Evolutionary conservation across 805 yeast genomes (phyloP), one percentile per base, ranked within the genome.

Genomic region (Ogataea paradorogensis): DNA sequence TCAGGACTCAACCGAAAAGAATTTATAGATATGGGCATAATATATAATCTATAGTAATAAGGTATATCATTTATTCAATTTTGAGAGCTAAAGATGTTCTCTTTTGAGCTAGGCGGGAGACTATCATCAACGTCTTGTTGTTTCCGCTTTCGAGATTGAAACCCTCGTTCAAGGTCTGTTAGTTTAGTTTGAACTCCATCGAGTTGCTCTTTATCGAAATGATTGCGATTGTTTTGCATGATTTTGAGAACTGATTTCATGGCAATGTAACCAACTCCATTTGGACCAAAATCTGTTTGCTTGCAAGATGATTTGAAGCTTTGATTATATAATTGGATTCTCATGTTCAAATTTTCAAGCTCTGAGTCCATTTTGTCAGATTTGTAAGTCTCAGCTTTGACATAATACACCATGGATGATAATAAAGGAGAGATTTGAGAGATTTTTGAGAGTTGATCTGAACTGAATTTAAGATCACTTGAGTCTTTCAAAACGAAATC

Each of bases 391-490:
- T 47, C 32, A 5, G 54, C 61, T 15, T 38, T 38, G 14, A 55
- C 51, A 16, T 47, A 55, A 31, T 50, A 58, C 3, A 54, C 14
- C n/a, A 59, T 32, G 1, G 65, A 51, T 7, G 51, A 29, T 11
- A 61, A 37, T 21, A 58, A 31, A 5, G 65, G 65, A 1, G 58
- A 46, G 2, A 42, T 31, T n/a, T 46, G 52, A 4, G 31, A 15
- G 4, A 48, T 32, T 21, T 34, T 43, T 5, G 48, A 39, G 1
- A 49, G 9, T 5, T 15, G 16, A 9, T 40, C 38, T 14, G 36
- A 7, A 3, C 34, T 4, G 20, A 33, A 20, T 5, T 27, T 26
- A 5, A 30, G 9, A 8, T 29, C 29, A 1, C 24, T 18, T 2
- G 23, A 6, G 3, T 30, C 27, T 4, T 41, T 35, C n/a, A 43